Evolutionary conservation across 495 filamentous ascomycete species (phyloP), one percentile per base, ranked within the genome.

Genomic region (Thermothielavioides terrestris): DNA sequence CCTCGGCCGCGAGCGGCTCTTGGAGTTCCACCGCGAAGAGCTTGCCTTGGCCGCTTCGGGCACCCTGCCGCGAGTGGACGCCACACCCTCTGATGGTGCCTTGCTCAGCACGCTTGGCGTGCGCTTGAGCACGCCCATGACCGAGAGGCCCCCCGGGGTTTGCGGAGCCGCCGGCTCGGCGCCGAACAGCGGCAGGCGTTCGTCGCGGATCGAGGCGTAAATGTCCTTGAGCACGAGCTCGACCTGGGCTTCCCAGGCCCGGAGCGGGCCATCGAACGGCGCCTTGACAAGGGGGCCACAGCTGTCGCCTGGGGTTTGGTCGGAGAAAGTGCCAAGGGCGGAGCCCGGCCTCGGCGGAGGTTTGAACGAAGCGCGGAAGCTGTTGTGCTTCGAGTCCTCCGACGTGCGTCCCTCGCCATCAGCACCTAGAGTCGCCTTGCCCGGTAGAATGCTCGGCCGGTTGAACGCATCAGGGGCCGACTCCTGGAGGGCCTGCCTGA

Each of bases 51-150:
- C 73, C 34, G 77, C 72, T 50, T 90, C 87, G 2, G 81, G 68
- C 15, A 83, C 78, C 15, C 87, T 78, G 15, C 85, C 85, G 25
- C 89, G 79, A 21, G 69, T 73, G 34, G 84, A 86, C 31, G 76
- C 73, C 41, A 81, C 82, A 36, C 92, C 81, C 56, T 88, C 86
- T 5, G 79, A 83, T 0, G 83, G 81, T 12, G 88, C 81, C 65
- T 95, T 96, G 73, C 89, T 95, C 48, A 97, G 71, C 9, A 89
- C 88, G 60, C 89, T 95, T 6, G 89, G 89, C 37, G 82, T 87
- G 27, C 92, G 80, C 53, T 89, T 88, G 20, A 98, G 78, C 60
- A 86, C 79, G 31, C 71, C 64, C 66, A 83, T 82, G 32, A 83
- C 77, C 18, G 77, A 70, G 12, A 82, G 62, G 18, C 61, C 68